Evolutionary conservation across 2,329 filamentous ascomycete species (phyloP), one percentile per base, ranked within the genome.

Genomic region (Microcyclosporella mali): DNA sequence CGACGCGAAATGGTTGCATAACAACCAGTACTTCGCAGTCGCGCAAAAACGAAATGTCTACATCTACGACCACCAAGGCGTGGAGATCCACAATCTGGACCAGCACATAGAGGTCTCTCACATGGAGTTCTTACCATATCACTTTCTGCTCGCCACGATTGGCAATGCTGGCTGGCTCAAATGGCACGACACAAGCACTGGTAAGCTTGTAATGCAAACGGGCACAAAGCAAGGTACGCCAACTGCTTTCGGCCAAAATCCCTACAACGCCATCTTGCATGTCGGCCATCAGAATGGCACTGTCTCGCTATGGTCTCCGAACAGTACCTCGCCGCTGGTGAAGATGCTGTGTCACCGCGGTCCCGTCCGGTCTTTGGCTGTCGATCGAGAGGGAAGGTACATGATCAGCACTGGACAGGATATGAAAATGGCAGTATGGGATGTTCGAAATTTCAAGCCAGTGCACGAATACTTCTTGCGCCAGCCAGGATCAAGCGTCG

Each of bases 21-120:
- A 95, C 64, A 89, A 92, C 64, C 88, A 95, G 62, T 85, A 81
- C 67, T 95, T 97, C 67, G 90, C 90, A 0, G 88, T 95, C 10
- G 88, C 92, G 33, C 90, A 98, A 68, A 95, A 95, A 73, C 92
- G 90, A 68, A 84, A 92, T 56, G 86, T 92, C 51, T 98, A 95
- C 70, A 95, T 98, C 52, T 98, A 98, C 70, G 92, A 95, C 59
- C 75, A 81, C 44, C 79, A 86, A 43, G 92, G 92, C 39, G 85
- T 95, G 15, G 92, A 98, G 69, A 70, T 98, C 41, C 92, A 98
- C 65, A 89, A 86, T 62, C 69, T 98, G 60, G 82, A 82, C 66
- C 92, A 92, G 64, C 90, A 95, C 63, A 78, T 86, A 49, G 92
- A 98, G 64, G 86, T 94, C 11, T 84, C 85, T 10, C 84, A 94